Percentiles rank a stretch among this genome's conserved stretches.
phyloP scores from a whole-genome alignment of 495 filamentous ascomycete species.

The Xylona heveae region DNA sequence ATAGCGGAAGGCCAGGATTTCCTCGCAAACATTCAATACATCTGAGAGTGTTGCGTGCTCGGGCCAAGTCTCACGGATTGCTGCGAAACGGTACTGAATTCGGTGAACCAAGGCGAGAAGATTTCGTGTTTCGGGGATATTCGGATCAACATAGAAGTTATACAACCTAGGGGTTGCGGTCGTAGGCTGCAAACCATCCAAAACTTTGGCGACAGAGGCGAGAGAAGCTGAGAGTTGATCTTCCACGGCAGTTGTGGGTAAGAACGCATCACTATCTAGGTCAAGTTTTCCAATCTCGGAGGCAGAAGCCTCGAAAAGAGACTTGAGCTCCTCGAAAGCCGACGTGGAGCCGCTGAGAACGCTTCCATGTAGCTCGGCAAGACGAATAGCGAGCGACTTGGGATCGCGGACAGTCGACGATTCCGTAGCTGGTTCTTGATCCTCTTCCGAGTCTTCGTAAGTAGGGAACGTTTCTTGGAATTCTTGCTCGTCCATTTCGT shows the following conservation, averaged over 20 bases:
- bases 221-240: constrained; percentile 42
- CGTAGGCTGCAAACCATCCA: too few species aligned
- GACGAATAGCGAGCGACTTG: constrained; percentile 22
- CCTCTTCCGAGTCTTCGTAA: constrained; percentile 30
- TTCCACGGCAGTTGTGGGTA: constrained; percentile 20
- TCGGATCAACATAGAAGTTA: constrained; percentile 77
- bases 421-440: constrained; percentile 12
- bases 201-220: constrained; percentile 34
- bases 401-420: constrained; percentile 16
- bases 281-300: constrained; percentile 19
- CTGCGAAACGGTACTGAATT: constrained; percentile 43
- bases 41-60: constrained; percentile 58
- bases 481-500: constrained; percentile 57
- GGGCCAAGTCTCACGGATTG: constrained; percentile 47
- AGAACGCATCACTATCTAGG: constrained; percentile 14
- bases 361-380: constrained; percentile 10
- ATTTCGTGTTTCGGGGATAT: constrained; percentile 49
- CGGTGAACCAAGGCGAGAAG: constrained; percentile 42
- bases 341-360: not conserved
- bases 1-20: constrained; percentile 51
- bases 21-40: constrained; percentile 49
- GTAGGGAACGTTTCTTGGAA: constrained; percentile 63
- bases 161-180: too few species aligned
- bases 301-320: constrained; percentile 20
- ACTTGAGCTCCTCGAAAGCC: constrained; percentile 13